Percentiles rank a stretch among this genome's conserved stretches.
Evolutionary conservation across 2,329 filamentous ascomycete genomes (phyloP).

Genomic region (Gaeumannomyces tritici): DNA sequence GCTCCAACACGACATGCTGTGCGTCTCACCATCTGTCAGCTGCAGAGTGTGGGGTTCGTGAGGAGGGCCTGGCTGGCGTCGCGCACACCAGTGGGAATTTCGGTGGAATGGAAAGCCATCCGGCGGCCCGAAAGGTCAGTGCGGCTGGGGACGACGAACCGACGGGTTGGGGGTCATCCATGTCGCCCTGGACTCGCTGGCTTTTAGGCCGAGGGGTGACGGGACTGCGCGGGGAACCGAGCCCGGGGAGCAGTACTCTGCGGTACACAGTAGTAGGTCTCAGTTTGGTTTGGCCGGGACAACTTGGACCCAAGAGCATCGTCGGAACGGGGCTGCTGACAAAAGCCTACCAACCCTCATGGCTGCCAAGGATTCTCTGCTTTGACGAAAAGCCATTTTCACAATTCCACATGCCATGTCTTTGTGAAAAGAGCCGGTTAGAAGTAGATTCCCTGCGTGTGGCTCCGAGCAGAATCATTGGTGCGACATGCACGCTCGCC

Average conservation of each 20-base stretch:
- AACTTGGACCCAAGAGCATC: not conserved
- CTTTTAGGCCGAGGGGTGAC: not conserved
- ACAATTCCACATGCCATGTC: not conserved
- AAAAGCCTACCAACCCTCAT: not conserved
- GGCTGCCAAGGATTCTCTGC: too few species aligned
- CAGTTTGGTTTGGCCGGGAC: not conserved
- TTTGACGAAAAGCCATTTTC: not conserved
- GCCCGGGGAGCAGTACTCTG: too few species aligned
- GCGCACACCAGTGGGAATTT: not conserved
- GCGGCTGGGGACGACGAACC: not conserved
- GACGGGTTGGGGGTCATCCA: not conserved
- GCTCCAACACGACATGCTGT: not conserved
- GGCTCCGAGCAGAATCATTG: not conserved
- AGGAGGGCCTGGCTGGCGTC: not conserved
- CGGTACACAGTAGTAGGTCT: too few species aligned
- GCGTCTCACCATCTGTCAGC: not conserved
- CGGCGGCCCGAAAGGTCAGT: not conserved
- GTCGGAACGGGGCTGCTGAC: not conserved
- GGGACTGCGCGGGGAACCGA: not conserved
- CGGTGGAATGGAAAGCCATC: not conserved
- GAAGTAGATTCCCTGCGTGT: not conserved
- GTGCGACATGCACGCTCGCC: too few species aligned
- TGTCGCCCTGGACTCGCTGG: not conserved
- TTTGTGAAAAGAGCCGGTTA: too few species aligned
- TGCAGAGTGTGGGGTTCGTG: not conserved